A percentile compares a stretch with the other conserved stretches of the same genome.
These are phyloP conservation scores for Kodamaea suecica DNA, from an alignment of 1,139 yeast species.

Conservation along the genomic window DNA sequence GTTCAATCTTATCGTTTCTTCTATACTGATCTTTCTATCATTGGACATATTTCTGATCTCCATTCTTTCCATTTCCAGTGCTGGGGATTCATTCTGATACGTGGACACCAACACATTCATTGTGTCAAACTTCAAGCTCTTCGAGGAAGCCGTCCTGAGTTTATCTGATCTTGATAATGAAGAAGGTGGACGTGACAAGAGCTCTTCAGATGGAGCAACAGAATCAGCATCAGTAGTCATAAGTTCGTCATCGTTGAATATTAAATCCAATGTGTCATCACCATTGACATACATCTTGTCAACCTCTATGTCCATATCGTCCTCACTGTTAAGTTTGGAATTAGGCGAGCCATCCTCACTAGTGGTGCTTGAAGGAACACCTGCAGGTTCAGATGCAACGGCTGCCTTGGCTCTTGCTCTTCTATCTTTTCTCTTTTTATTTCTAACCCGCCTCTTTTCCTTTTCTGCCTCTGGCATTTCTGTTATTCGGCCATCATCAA, in stretches of 20 bases:
- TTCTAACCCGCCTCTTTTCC: constrained; percentile 14
- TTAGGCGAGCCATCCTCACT: neutral
- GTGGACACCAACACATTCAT: constrained; percentile 10
- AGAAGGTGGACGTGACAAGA: constrained; percentile 6
- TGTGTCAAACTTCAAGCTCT: constrained; percentile 10
- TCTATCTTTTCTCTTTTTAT: constrained; percentile 16
- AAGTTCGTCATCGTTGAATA: constrained; percentile 12
- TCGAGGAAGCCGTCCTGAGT: constrained; percentile 6
- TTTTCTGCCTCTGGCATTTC: constrained; percentile 14
- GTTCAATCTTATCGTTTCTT: constrained; percentile 15
- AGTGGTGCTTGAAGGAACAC: too few relatives aligned
- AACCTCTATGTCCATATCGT: constrained; percentile 7
- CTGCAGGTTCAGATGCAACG: constrained; percentile 2
- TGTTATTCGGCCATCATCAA: constrained; percentile 5
- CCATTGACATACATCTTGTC: constrained; percentile 1
- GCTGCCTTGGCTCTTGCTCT: constrained; percentile 11
- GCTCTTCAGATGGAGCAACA: constrained; percentile 3
- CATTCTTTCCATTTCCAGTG: constrained; percentile 10
- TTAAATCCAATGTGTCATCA: constrained; percentile 14
- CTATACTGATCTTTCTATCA: constrained; percentile 13
- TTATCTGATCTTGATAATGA: constrained; percentile 4
- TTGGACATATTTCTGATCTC: constrained; percentile 7
- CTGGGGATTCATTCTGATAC: constrained; percentile 11
- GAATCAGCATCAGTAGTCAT: constrained; percentile 7
- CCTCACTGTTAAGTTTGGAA: constrained; percentile 3